Base-by-base conservation (phyloP, 129 eudicot species). In the Centella asiatica region DNA sequence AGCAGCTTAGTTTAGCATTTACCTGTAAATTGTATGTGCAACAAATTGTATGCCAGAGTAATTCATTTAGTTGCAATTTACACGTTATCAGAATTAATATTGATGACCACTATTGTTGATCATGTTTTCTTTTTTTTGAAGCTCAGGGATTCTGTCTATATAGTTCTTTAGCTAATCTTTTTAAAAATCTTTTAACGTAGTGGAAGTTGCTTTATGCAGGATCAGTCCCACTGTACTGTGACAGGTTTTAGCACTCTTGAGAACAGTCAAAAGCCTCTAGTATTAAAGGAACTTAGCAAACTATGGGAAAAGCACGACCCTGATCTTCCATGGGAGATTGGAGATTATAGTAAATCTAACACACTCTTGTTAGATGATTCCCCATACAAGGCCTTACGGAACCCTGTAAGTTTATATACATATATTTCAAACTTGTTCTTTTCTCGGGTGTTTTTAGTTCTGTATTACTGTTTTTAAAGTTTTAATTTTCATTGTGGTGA, bases 321-420 rank as follows among this genome's bases (percentile, higher is more conserved):
- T 34, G 70, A 58, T 70, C 97, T 90, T 73, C 95, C 95, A 0
- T 90, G 95, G 95, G 73, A 78, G 64, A 77, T 13, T 66, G 97
- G 95, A 52, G 84, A 57, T 8, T 85, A 80, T 74, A 67, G 83
- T 66, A 87, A 81, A 68, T 69, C 93, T 25, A 85, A 90, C 64
- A 90, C 97, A 28, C 72, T 90, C 44, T 59, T 90, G 76, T 68
- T 90, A 69, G 97, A 90, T 50, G 97, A 90, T 81, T 83, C 97
- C 44, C 97, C 97, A 4, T 78, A 83, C 58, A 90, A 90, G 73
- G 95, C 95, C 44, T 51, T 90, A 40, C 78, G 81, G 26, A 87
- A 87, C 73, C 95, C 95, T 2, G 95, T 87, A 46, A 81, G 80
- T 70, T 22, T 10, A 19, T 44, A 44, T 53, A 34, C 4, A 34